Evolutionary conservation across 2,329 filamentous ascomycete genomes (phyloP), one percentile per base, ranked within the genome.

Genomic region (Alternaria conjuncta): DNA sequence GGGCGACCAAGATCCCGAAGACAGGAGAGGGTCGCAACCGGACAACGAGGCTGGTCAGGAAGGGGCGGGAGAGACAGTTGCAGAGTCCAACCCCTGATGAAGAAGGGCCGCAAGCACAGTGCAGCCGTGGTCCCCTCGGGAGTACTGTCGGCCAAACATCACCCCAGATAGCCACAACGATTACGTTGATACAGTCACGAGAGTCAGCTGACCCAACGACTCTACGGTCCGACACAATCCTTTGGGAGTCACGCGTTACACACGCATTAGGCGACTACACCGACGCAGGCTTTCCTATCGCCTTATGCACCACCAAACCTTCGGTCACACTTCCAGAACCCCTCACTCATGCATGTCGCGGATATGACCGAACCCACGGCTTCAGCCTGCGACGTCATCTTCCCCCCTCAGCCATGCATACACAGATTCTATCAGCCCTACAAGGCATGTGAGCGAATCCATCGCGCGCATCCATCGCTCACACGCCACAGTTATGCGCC

Each of bases 1-100:
- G 57, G 63, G 55, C 28, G 61, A 67, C n/a, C 71, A 71, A 51
- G 57, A 70, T 59, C 65, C 68, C 32, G 54, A 61, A 28, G 46
- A 46, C n/a, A 58, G 54, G 54, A 61, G 46, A 41, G 20, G 6
- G 12, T 45, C 46, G n/a, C 59, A 58, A 41, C 54, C 59, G 9
- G 25, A 53, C 36, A 57, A 28, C n/a, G n/a, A 58, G 20, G 41
- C 26, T 50, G 44, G 20, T 18, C 13, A 21, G 21, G 28, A 41
- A n/a, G 58, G 49, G 53, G 25, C 26, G 58, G 44, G 30, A 23
- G 53, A 49, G 25, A 57, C 36, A 20, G 28, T 50, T 18, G 41
- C 59, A 46, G 54, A 58, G 21, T 51, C 46, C 28, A 56, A 50
- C 47, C 54, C 46, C 46, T 61, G 46, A 61, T 50, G 36, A 58